phyloP scores from a whole-genome alignment of 257 asterid genomes.

The Gentiana dahurica region DNA sequence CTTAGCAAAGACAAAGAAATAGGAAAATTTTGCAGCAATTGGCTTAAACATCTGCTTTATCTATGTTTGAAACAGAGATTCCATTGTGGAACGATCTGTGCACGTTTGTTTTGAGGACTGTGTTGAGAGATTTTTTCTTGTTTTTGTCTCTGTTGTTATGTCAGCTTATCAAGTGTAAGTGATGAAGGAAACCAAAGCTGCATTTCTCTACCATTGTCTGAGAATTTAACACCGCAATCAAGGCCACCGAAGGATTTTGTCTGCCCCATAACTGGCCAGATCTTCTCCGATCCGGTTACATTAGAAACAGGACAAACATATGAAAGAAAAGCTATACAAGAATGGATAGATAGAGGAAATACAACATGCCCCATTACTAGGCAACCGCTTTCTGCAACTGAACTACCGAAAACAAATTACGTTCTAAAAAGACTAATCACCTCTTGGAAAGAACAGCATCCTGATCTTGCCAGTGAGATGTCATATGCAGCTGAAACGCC shows the following conservation, averaged over 20 bases:
- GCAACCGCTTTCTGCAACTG: slow-evolving; percentile 62
- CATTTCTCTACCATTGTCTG: slow-evolving; percentile 48
- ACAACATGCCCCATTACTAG: slow-evolving; percentile 79
- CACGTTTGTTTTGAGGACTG: too few relatives aligned
- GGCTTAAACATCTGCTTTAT: too few relatives aligned
- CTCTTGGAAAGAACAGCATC: slow-evolving; percentile 81
- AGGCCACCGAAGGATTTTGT: slow-evolving; percentile 90
- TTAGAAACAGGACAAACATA: slow-evolving; percentile 88
- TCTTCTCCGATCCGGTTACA: slow-evolving; percentile 73
- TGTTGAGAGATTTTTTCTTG: not conserved
- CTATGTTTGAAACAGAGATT: too few relatives aligned
- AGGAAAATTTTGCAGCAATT: not conserved
- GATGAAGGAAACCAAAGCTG: slow-evolving; percentile 49
- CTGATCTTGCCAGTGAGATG: slow-evolving; percentile 62
- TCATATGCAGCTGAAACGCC: slow-evolving; percentile 44
- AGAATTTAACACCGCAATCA: slow-evolving; percentile 47
- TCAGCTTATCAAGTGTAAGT: slow-evolving; percentile 31
- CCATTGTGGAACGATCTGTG: too few relatives aligned
- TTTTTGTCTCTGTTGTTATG: slow-evolving; percentile 9
- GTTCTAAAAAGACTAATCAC: slow-evolving; percentile 70
- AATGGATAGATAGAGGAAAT: slow-evolving; percentile 81
- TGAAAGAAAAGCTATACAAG: slow-evolving; percentile 82
- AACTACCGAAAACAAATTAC: slow-evolving; percentile 70
- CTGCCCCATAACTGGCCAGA: slow-evolving; percentile 78
- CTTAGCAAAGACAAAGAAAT: not conserved